Conservation (phyloP, 176 grass and related monocot genomes). For the Typha latifolia region DNA sequence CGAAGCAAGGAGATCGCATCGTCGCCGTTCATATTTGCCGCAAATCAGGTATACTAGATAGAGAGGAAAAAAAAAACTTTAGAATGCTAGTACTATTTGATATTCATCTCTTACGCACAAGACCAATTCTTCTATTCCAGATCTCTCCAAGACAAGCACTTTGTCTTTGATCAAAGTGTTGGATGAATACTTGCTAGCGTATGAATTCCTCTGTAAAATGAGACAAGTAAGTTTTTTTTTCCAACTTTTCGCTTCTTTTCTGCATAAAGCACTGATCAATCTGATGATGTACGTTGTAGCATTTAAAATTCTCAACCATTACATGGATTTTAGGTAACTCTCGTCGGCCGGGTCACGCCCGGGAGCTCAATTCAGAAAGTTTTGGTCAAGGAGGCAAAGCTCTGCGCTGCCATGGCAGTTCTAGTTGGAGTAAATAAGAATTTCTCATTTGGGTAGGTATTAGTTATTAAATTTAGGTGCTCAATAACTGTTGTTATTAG, state of each 20-base stretch:
- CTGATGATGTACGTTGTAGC: not conserved
- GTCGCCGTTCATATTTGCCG: slow-evolving; percentile 88
- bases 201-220: slow-evolving; percentile 52
- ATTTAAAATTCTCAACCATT: slow-evolving; percentile 7
- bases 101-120: not conserved
- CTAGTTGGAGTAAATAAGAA: slow-evolving; percentile 77
- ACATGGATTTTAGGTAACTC: slow-evolving; percentile 41
- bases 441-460: slow-evolving; percentile 65
- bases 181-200: slow-evolving; percentile 64
- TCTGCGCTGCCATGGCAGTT: slow-evolving; percentile 57
- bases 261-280: not conserved
- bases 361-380: slow-evolving; percentile 76
- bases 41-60: slow-evolving; percentile 51
- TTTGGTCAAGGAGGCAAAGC: slow-evolving; percentile 83
- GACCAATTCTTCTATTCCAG: slow-evolving; percentile 21
- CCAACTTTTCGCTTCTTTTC: too few species aligned
- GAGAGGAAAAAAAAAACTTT: not conserved
- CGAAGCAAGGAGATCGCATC: slow-evolving; percentile 61
- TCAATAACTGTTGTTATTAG: not conserved
- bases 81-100: not conserved
- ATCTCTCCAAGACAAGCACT: slow-evolving; percentile 57
- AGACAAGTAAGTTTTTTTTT: slow-evolving; percentile 44
- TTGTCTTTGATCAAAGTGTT: slow-evolving; percentile 63
- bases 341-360: slow-evolving; percentile 72
- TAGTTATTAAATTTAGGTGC: not conserved